Percentiles rank a stretch among this genome's conserved stretches.
Evolutionary conservation across 2,329 filamentous ascomycete genomes (phyloP).

Genomic region (Colletotrichum brevisporum): DNA sequence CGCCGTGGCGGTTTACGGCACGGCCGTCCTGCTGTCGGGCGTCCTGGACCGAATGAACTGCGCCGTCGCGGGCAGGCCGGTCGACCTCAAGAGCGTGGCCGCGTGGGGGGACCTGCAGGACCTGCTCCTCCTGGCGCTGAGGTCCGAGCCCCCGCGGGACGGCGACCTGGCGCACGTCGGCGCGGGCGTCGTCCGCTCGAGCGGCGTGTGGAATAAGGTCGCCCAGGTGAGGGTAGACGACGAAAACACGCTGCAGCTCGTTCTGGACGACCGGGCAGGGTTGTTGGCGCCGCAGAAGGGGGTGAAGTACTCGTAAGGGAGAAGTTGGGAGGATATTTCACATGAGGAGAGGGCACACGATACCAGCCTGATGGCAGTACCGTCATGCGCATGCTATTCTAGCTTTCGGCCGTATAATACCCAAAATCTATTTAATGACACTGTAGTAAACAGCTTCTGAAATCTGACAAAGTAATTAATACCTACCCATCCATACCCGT

Average conservation of each 20-base stretch:
- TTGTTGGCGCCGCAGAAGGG: conserved; percentile 4
- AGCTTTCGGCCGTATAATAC: too few species aligned
- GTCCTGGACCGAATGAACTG: not conserved
- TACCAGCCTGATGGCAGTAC: too few species aligned
- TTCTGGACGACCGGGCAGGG: conserved; percentile 3
- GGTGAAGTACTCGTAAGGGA: conserved; percentile 9
- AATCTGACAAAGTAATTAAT: too few species aligned
- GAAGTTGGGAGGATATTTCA: not conserved
- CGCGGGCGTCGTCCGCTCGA: conserved; percentile 5
- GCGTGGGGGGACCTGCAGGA: conserved; percentile 23
- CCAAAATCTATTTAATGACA: too few species aligned
- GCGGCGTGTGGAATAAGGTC: conserved; percentile 15
- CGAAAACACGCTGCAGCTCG: conserved; percentile 12
- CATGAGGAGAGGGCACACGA: too few species aligned
- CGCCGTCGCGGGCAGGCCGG: not conserved
- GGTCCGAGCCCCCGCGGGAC: conserved; percentile 5
- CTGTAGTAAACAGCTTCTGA: too few species aligned
- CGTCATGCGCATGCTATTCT: too few species aligned
- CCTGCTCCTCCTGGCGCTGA: conserved; percentile 13
- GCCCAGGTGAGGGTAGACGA: conserved; percentile 2
- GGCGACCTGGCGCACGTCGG: conserved; percentile 6
- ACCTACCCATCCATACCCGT: too few species aligned
- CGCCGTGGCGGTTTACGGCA: conserved; percentile 10
- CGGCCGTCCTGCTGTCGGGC: not conserved
- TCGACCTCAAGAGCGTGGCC: conserved; percentile 9